Conservation (phyloP, 1,284 basidiomycete species). For the Phenoliferia sp. region DNA sequence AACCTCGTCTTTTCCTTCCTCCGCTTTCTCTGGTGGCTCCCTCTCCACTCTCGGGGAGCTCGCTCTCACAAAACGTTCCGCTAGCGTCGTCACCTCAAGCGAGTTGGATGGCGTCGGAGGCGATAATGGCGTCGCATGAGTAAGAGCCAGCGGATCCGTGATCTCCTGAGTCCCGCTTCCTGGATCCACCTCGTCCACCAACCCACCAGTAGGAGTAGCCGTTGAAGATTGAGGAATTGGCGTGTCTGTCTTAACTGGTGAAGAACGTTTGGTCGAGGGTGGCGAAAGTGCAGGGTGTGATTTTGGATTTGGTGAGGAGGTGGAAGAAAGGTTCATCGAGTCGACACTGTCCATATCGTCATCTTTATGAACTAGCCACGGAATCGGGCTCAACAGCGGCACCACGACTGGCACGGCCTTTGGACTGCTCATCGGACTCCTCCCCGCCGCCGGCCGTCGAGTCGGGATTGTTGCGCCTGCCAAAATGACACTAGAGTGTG, state of each 20-base stretch:
- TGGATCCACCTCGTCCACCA: constrained; percentile 32
- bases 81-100: constrained; percentile 12
- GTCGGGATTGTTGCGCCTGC: background rate
- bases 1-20: background rate
- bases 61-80: constrained; percentile 27
- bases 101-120: background rate
- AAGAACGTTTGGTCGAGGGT: constrained; percentile 2
- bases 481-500: constrained; percentile 15
- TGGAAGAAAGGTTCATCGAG: background rate
- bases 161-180: constrained; percentile 22
- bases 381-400: constrained; percentile 29
- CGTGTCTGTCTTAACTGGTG: background rate
- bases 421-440: constrained; percentile 3
- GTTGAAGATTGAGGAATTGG: background rate
- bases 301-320: background rate
- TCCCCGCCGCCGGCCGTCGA: background rate
- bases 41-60: constrained; percentile 24
- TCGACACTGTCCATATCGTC: background rate
- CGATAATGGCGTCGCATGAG: constrained; percentile 4
- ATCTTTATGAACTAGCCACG: constrained; percentile 19
- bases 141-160: constrained; percentile 20
- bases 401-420: constrained; percentile 20
- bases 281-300: background rate
- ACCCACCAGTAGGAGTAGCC: constrained; percentile 28
- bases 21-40: background rate